Conservation (phyloP, 2,329 filamentous ascomycete species). For the Hypoxylon sp. region DNA sequence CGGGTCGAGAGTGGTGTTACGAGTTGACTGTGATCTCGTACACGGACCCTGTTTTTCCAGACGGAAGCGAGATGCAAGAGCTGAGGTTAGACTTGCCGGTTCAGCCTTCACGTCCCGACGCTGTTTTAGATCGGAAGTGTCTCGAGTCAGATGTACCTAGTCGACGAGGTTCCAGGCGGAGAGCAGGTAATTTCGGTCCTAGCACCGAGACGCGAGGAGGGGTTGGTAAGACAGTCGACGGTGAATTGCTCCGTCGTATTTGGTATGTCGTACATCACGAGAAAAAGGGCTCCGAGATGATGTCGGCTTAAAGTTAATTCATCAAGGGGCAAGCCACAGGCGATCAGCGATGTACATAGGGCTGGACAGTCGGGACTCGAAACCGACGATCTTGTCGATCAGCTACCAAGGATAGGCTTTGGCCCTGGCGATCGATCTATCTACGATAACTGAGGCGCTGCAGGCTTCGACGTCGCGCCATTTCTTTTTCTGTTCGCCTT, state of each 20-base stretch:
- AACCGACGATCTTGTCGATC: conserved; percentile 35
- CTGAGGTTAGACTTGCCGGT: conserved; percentile 24
- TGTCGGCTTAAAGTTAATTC: conserved; percentile 14
- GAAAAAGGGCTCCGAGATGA: conserved; percentile 1
- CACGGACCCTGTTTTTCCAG: conserved; percentile 9
- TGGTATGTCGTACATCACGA: not conserved
- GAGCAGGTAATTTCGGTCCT: not conserved
- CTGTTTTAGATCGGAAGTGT: not conserved
- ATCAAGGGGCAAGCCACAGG: conserved; percentile 7
- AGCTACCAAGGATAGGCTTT: conserved; percentile 1
- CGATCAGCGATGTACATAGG: conserved; percentile 34
- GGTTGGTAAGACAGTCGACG: not conserved
- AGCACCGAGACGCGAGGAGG: not conserved
- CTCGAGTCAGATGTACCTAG: conserved; percentile 1
- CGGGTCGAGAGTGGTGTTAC: conserved; percentile 17
- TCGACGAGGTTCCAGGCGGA: not conserved
- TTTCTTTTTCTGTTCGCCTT: conserved; percentile 4
- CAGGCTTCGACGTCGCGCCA: conserved; percentile 7
- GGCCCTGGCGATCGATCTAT: conserved; percentile 27
- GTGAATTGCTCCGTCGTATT: not conserved
- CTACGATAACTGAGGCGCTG: not conserved
- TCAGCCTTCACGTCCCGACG: not conserved
- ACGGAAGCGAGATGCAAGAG: conserved; percentile 12
- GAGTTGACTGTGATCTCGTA: conserved; percentile 1
- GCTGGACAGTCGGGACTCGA: conserved; percentile 21